These are phyloP conservation scores for Neurospora terricola DNA, from an alignment of 495 filamentous ascomycete species.

Conservation along the genomic window DNA sequence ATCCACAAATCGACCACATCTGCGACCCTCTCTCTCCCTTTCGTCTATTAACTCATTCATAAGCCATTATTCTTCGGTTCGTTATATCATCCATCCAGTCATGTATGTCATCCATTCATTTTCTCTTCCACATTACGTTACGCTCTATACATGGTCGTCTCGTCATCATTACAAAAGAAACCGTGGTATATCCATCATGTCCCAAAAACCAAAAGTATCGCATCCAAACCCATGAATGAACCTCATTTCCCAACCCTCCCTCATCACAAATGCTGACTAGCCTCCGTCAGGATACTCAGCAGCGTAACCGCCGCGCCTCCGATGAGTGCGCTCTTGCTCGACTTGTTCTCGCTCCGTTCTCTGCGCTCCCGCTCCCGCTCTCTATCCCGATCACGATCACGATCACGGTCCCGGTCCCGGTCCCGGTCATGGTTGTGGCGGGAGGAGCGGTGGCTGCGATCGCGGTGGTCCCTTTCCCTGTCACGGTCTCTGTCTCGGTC, in stretches of 20 bases:
- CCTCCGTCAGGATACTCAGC: conserved; percentile 41
- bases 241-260: background rate
- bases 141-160: background rate
- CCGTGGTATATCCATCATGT: background rate
- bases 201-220: background rate
- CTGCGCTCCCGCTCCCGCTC: conserved; percentile 15
- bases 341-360: conserved; percentile 16
- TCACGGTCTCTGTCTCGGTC: conserved; percentile 9
- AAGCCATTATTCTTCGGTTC: no score
- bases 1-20: no score
- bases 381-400: conserved; percentile 16
- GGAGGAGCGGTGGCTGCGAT: conserved; percentile 7
- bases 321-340: conserved; percentile 27
- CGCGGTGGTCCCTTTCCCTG: conserved; percentile 4
- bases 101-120: background rate
- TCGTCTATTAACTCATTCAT: no score
- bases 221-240: background rate
- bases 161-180: background rate
- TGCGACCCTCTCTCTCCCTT: no score
- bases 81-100: background rate
- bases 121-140: background rate
- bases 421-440: conserved; percentile 13
- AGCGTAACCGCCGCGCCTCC: conserved; percentile 42
- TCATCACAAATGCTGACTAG: conserved; percentile 23
- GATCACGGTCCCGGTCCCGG: conserved; percentile 15